Conservation (phyloP, 2,329 filamentous ascomycete species). For the Lachnellula suecica region DNA sequence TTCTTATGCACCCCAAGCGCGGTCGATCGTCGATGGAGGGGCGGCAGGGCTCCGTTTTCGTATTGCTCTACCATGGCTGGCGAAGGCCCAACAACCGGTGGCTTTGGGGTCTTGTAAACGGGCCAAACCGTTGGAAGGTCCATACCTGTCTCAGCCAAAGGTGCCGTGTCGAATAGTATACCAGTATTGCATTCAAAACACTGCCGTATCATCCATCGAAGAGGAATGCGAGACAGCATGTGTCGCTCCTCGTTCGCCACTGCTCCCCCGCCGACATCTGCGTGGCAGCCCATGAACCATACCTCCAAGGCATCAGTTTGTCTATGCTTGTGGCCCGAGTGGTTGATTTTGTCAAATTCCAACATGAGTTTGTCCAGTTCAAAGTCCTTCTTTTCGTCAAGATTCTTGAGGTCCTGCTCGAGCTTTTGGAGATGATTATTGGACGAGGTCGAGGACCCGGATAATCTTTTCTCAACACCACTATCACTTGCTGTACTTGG, state of each 20-base stretch:
- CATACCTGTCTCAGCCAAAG: conserved; percentile 40
- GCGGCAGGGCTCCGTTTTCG: conserved; percentile 32
- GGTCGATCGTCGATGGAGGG: conserved; percentile 32
- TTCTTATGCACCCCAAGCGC: conserved; percentile 28
- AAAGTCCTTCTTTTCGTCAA: conserved; percentile 4
- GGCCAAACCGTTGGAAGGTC: conserved; percentile 43
- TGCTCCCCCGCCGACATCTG: conserved; percentile 45
- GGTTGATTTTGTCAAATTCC: conserved; percentile 13
- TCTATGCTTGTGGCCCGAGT: conserved; percentile 13
- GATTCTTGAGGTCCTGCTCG: conserved; percentile 1
- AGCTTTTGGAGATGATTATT: conserved; percentile 1
- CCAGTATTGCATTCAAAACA: conserved; percentile 46
- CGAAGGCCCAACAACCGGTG: conserved; percentile 35
- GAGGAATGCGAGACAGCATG: conserved; percentile 43
- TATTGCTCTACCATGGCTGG: conserved; percentile 37
- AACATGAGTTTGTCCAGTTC: conserved; percentile 21
- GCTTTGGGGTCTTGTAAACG: conserved; percentile 31
- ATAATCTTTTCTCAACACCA: not conserved
- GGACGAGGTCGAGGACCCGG: conserved; percentile 5
- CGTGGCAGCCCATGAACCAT: conserved; percentile 44
- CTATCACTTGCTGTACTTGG: not conserved
- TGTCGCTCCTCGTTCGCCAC: conserved; percentile 40
- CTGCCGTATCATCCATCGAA: conserved; percentile 48
- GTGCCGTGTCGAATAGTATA: conserved; percentile 40
- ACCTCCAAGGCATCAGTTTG: conserved; percentile 45